Evolutionary conservation across 495 filamentous ascomycete species (phyloP), one percentile per base, ranked within the genome.

Genomic region (Aspergillus haitiensis): DNA sequence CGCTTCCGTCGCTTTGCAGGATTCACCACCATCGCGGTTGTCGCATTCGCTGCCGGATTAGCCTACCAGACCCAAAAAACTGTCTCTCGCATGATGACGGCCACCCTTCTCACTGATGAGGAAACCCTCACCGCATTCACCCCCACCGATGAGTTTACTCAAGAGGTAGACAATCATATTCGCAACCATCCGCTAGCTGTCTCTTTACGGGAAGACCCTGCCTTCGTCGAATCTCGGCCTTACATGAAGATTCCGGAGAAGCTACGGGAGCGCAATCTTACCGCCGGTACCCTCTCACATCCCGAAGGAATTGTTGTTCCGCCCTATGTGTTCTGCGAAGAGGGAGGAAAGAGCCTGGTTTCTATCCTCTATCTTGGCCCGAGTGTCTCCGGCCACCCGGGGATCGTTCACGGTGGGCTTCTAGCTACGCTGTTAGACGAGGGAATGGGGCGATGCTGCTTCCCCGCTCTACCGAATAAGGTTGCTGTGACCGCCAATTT

Each of bases 381-480:
- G 5, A 86, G 91, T 65, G 74, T 98, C 42, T 98, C 91, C 69
- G 94, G 94, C 5, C 93, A 98, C 69, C 87, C 89, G 16, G 94
- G 93, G 2, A 90, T 98, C 59, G 79, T 98, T 2, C 94, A 98
- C 67, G 94, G 94, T 7, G 94, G 94, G 0, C 71, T 98, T 62
- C 75, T 98, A 48, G 95, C 94, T 12, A 98, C 95, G 11, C 77
- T 98, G 67, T 75, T 98, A 47, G 94, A 98, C 65, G 94, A 98
- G 73, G 91, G 91, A 0, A 73, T 98, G 35, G 94, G 90, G 57
- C 81, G 92, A 44, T 97, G 92, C 74, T 96, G 91, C 65, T 97
- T 98, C 70, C 85, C 87, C 1, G 91, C 91, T 44, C 74, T 98
- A 62, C 94, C 94, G 36, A 92, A 91, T 65, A 89, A 91, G 68